Evolutionary conservation across 1,284 basidiomycete species (phyloP).

Genomic region (Rhodotorula sp.): DNA sequence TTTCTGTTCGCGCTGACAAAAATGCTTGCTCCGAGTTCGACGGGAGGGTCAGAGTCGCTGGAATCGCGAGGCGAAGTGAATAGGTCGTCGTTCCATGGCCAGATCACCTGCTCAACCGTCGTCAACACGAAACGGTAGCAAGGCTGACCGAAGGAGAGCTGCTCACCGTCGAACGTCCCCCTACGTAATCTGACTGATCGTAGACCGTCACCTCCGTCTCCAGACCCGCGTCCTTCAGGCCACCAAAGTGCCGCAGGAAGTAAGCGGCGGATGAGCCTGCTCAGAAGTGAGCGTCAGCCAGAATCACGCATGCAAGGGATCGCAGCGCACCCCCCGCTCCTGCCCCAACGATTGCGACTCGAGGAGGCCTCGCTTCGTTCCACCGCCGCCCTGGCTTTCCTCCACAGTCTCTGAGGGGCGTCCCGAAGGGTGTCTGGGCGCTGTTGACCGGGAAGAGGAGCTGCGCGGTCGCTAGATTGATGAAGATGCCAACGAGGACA

Average conservation of each 20-base stretch:
- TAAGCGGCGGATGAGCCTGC: slow-evolving; percentile 40
- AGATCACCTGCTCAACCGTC: not conserved
- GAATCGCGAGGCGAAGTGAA: not conserved
- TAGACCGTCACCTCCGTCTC: slow-evolving; percentile 38
- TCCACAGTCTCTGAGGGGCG: not conserved
- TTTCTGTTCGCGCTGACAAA: slow-evolving; percentile 60
- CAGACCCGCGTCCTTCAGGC: slow-evolving; percentile 8
- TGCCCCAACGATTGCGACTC: slow-evolving; percentile 39
- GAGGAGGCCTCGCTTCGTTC: slow-evolving; percentile 9
- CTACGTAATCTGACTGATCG: slow-evolving; percentile 37
- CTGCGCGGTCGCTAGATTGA: not conserved
- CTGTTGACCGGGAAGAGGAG: slow-evolving; percentile 25
- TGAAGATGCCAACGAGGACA: not conserved
- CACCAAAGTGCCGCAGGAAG: slow-evolving; percentile 35
- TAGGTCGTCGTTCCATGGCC: slow-evolving; percentile 37
- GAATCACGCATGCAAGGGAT: not conserved
- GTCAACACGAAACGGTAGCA: too few relatives aligned
- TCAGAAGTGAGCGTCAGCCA: not conserved
- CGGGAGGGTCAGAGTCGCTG: slow-evolving; percentile 49
- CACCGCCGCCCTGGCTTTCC: not conserved
- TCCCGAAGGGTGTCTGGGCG: not conserved
- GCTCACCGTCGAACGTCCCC: slow-evolving; percentile 39
- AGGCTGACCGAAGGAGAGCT: too few relatives aligned
- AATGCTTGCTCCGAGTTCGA: slow-evolving; percentile 83
- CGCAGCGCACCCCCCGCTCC: slow-evolving; percentile 33